phyloP scores from a whole-genome alignment of 805 yeast genomes.

The Nakazawaea wyomingensis region DNA sequence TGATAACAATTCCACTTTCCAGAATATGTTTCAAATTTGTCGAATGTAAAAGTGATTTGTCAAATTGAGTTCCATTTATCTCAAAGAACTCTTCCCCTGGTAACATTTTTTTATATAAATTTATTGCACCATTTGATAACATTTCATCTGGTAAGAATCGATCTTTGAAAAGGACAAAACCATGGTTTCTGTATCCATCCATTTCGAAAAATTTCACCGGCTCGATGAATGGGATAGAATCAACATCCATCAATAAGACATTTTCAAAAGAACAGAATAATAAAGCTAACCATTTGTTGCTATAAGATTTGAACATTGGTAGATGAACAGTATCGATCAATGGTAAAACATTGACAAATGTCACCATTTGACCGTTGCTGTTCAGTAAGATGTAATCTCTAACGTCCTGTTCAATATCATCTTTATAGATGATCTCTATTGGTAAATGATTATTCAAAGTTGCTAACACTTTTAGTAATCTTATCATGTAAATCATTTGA shows the following conservation, averaged over 20 bases:
- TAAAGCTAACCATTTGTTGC: slow-evolving; percentile 49
- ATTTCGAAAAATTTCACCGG: slow-evolving; percentile 30
- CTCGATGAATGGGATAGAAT: slow-evolving; percentile 35
- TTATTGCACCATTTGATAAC: slow-evolving; percentile 25
- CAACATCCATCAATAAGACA: slow-evolving; percentile 49
- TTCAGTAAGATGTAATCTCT: slow-evolving; percentile 22
- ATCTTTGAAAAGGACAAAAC: slow-evolving; percentile 46
- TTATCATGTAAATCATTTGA: neutral
- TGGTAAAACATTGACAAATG: slow-evolving; percentile 28
- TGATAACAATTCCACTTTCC: slow-evolving; percentile 43
- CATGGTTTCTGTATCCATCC: slow-evolving; percentile 28
- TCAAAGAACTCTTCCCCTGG: neutral
- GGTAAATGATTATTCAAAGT: slow-evolving; percentile 46
- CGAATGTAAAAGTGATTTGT: neutral
- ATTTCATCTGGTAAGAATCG: slow-evolving; percentile 29
- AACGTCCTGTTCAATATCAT: slow-evolving; percentile 30
- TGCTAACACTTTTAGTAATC: slow-evolving; percentile 36
- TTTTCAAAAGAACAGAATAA: slow-evolving; percentile 55
- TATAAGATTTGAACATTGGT: slow-evolving; percentile 22
- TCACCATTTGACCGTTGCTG: slow-evolving; percentile 20
- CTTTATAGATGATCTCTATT: slow-evolving; percentile 38
- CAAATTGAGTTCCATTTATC: neutral
- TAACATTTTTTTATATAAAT: slow-evolving; percentile 32
- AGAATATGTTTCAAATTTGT: slow-evolving; percentile 34
- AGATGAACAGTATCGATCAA: slow-evolving; percentile 20